Evolutionary conservation across 1,139 yeast genomes (phyloP).

Genomic region (Kurtzmaniella natalensis): DNA sequence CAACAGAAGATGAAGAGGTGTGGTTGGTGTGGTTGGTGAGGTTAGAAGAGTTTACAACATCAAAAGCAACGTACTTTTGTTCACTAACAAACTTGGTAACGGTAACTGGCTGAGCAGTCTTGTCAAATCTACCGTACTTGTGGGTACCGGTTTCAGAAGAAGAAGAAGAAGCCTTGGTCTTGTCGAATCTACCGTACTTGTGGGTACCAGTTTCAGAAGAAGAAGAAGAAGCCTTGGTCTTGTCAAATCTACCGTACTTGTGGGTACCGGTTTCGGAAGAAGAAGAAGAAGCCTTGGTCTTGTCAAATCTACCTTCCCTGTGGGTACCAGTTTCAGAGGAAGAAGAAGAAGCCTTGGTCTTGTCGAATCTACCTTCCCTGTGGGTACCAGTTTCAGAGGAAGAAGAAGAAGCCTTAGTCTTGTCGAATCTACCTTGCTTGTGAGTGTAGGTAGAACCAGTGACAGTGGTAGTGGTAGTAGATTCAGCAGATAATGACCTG

Average conservation of each 20-base stretch:
- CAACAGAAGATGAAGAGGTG: slow-evolving; percentile 6
- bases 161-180: slow-evolving; percentile 20
- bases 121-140: slow-evolving; percentile 32
- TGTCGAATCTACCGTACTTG: slow-evolving; percentile 34
- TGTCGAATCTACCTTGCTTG: slow-evolving; percentile 46
- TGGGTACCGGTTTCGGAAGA: slow-evolving; percentile 36
- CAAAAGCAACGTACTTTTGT: neutral
- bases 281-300: slow-evolving; percentile 26
- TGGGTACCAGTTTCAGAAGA: slow-evolving; percentile 38
- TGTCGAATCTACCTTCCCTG: slow-evolving; percentile 33
- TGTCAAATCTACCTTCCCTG: slow-evolving; percentile 40
- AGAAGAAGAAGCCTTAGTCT: slow-evolving; percentile 32
- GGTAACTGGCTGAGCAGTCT: slow-evolving; percentile 13
- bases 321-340: slow-evolving; percentile 33
- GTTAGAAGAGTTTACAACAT: neutral
- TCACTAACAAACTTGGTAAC: slow-evolving; percentile 10
- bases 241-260: slow-evolving; percentile 35
- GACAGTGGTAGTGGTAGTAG: slow-evolving; percentile 6
- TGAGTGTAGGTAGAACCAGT: slow-evolving; percentile 28
- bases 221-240: slow-evolving; percentile 28
- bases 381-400: slow-evolving; percentile 33
- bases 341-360: slow-evolving; percentile 25
- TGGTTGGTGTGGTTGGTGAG: slow-evolving; percentile 5
- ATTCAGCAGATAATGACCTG: slow-evolving; percentile 4
- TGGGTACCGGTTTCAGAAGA: slow-evolving; percentile 32